A percentile compares a stretch with the other conserved stretches of the same genome.
Conservation (phyloP, 2,329 filamentous ascomycete genomes). For the Pezicula carpinea region DNA sequence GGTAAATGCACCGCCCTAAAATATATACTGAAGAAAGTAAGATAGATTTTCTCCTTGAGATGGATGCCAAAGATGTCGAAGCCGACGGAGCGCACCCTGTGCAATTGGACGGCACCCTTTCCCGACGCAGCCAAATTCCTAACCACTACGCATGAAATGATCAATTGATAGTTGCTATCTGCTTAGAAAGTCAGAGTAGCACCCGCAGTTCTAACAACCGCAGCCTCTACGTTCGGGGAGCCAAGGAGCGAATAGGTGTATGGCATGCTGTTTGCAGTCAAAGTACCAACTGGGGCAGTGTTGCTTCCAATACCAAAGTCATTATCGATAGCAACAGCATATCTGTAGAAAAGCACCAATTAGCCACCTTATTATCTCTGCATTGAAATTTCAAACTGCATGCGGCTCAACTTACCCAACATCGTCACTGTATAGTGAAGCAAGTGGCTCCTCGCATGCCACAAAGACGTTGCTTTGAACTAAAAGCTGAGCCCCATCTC, state of each 20-base stretch:
- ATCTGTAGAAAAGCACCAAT: slow-evolving; percentile 21
- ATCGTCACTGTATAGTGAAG: slow-evolving; percentile 38
- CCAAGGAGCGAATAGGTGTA: slow-evolving; percentile 52
- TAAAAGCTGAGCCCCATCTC: slow-evolving; percentile 49
- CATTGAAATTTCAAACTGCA: not conserved
- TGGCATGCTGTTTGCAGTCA: slow-evolving; percentile 38
- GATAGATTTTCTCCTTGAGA: too few species aligned
- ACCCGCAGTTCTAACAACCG: slow-evolving; percentile 27
- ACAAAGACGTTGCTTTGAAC: slow-evolving; percentile 49
- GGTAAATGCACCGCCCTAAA: too few species aligned
- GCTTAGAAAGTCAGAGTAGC: slow-evolving; percentile 29
- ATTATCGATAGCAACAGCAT: slow-evolving; percentile 39
- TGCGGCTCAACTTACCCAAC: slow-evolving; percentile 23
- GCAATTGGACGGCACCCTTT: too few species aligned
- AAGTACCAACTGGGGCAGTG: slow-evolving; percentile 44
- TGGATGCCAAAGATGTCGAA: too few species aligned
- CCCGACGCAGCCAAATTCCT: too few species aligned
- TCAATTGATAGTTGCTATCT: not conserved
- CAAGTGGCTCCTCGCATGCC: slow-evolving; percentile 33
- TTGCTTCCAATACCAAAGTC: slow-evolving; percentile 43
- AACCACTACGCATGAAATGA: too few species aligned
- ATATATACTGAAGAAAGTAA: too few species aligned
- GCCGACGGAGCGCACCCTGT: too few species aligned
- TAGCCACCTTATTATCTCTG: not conserved
- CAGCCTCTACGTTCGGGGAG: slow-evolving; percentile 39